These are phyloP conservation scores for Plantago ovata DNA, from an alignment of 257 asterid genomes.

Conservation along the genomic window DNA sequence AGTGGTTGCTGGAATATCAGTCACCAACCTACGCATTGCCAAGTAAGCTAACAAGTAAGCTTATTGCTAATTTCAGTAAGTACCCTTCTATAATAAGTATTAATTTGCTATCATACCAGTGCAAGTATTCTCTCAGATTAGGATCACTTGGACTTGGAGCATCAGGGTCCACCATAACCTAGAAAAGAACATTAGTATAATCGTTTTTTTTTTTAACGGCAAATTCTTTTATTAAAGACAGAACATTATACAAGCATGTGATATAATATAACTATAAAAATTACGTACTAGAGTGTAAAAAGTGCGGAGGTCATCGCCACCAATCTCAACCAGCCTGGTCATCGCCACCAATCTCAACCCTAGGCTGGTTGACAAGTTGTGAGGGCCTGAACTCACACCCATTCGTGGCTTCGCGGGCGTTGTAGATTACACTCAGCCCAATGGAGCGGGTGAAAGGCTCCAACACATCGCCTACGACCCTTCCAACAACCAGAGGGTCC, in stretches of 20 bases:
- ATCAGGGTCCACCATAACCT: constrained; percentile 76
- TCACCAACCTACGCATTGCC: constrained; percentile 51
- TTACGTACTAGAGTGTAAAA: constrained; percentile 52
- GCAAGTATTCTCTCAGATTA: constrained; percentile 57
- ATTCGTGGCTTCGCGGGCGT: constrained; percentile 41
- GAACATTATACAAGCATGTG: too few species aligned
- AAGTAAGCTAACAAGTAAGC: too few species aligned
- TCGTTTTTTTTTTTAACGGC: too few species aligned
- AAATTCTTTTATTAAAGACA: too few species aligned
- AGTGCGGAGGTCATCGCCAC: constrained; percentile 64
- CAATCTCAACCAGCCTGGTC: too few species aligned
- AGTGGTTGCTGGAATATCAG: constrained; percentile 81
- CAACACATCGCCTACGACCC: constrained; percentile 66
- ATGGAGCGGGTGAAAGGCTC: constrained; percentile 56
- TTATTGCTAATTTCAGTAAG: too few species aligned
- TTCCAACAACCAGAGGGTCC: constrained; percentile 59
- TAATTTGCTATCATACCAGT: constrained; percentile 45
- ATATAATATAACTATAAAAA: too few species aligned
- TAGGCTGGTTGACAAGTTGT: constrained; percentile 53
- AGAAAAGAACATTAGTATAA: too few species aligned
- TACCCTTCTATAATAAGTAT: too few species aligned
- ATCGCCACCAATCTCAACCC: constrained; percentile 73
- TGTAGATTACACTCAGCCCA: constrained; percentile 34
- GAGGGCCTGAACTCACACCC: constrained; percentile 72
- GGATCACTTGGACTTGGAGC: constrained; percentile 79